Base-by-base conservation (phyloP, 441 rosid genomes). In the Breynia disticha region DNA sequence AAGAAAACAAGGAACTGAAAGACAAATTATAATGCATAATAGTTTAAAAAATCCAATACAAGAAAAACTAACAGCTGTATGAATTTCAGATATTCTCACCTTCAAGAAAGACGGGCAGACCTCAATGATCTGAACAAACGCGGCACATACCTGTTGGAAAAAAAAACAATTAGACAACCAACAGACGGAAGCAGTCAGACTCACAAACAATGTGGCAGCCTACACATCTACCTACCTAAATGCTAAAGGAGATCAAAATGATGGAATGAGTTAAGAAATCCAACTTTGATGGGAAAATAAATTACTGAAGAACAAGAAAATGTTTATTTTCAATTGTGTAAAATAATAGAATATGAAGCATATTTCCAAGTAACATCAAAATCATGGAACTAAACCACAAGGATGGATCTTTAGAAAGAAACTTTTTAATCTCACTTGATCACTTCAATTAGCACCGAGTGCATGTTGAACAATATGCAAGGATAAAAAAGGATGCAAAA, bases 101-200 rank as follows among this genome's bases (percentile, higher is more conserved):
- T 87, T 91, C 70, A 90, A 66, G 63, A 94, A 75, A 42, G 90
- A 73, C 15, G 99, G 99, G 21, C 70, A 79, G 57, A 90, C 81
- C 79, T 95, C 99, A 51, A 81, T 79, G 59, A 95, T 82, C 67
- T 87, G 95, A 66, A 86, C 91, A 79, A 95, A 90, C 58, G 99
- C 99, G 50, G 88, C 79, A 71, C 95, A 94, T 47, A 94, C 99
- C 97, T 94, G 79, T 70, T 56, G 57, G 11, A 37, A 5, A 11
- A 65, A n/a, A 39, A 63, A 15, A 48, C 21, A 41, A 11, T 50
- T 7, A 24, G n/a, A 48, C 19, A 44, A 46, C 9, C 50, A 44
- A 48, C 7, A 64, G 16, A 55, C 61, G 16, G 61, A 63, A 11
- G 46, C 19, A 64, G 46, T 49, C 21, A 64, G 46, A 49, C 49